Evolutionary conservation across 2,329 filamentous ascomycete genomes (phyloP), one percentile per base, ranked within the genome.

Genomic region (Fusarium coicis): DNA sequence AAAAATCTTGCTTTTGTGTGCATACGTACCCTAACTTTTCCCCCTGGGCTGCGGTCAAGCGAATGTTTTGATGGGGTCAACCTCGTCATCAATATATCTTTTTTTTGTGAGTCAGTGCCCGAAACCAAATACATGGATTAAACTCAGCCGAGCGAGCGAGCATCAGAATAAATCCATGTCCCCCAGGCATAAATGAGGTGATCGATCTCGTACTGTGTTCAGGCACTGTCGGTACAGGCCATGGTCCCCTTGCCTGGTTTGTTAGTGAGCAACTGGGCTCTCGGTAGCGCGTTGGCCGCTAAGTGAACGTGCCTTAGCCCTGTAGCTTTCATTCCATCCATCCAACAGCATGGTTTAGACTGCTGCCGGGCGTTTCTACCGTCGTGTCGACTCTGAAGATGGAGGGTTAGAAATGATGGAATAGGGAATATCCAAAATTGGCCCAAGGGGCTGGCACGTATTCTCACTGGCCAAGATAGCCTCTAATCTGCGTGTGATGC

Each of bases 161-260:
- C 70, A 67, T 70, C 60, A 70, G 52, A 70, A 57, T 47, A 63
- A 64, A 66, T 57, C 65, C 70, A 72, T 69, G 65, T 54, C 39
- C 59, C 40, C 63, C 67, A 66, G 61, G 61, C 49, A 68, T 68
- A 63, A 68, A 69, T 70, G 66, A 71, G 68, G 68, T 72, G 68
- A 72, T 63, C 70, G 70, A 73, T 73, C 70, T 73, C 66, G 49
- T 60, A 73, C 70, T 74, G 70, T 73, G 70, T 74, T 73, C 70
- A 74, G 50, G 36, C 70, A 73, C 70, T 71, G 70, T 73, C 36
- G 39, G 59, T 62, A 55, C 23, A 53, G 53, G 37, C 47, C 70
- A 65, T 28, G n/a, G 16, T 47, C 47, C 63, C 70, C 70, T 62
- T 70, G 70, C 66, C 53, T 50, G 66, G 36, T 21, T 59, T 73